Base-by-base conservation (phyloP, 2,329 filamentous ascomycete genomes). In the Diaporthe destruens region DNA sequence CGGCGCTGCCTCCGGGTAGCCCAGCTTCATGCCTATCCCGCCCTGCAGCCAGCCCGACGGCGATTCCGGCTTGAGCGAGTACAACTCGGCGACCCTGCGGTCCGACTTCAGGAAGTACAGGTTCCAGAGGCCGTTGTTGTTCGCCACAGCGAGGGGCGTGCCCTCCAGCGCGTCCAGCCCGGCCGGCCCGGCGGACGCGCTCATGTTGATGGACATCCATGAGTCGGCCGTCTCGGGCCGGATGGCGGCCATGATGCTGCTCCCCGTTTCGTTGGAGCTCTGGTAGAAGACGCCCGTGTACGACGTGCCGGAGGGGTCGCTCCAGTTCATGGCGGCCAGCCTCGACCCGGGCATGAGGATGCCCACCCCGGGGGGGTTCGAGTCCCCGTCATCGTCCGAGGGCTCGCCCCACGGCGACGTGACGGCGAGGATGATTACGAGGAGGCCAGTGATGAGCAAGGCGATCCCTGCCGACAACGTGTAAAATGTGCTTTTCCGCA, bases 61-160 rank as follows among this genome's bases (percentile, higher is more conserved):
- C 14, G 55, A 20, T 12, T 11, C 2, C 20, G 72, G 70, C 61
- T 71, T 59, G 9, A 49, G 51, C 32, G 70, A 56, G 71, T 71
- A 75, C 47, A 75, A 9, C 67, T 75, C 74, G 7, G 72, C 70
- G 42, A 75, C 53, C 54, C 9, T 44, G 23, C 65, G 36, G n/a
- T 63, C 67, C n/a, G 55, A 36, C 20, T 63, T 72, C 42, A 73
- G 53, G 51, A 74, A 75, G 72, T 73, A 74, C 11, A 74, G 34
- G 54, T 57, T 73, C 69, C 73, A 73, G 29, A 74, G 55, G 39
- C 69, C 57, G 34, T 59, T 69, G 74, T 75, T 72, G 63, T 54
- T 71, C 42, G 67, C 74, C 16, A 56, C 71, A 2, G 74, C 70
- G 32, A 75, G 51, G 6, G 74, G 72, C 39, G 74, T 73, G 9